Percentiles rank a stretch among this genome's conserved stretches.
Conservation (phyloP, 345 rosid genomes). For the Odontarrhena argentea region DNA sequence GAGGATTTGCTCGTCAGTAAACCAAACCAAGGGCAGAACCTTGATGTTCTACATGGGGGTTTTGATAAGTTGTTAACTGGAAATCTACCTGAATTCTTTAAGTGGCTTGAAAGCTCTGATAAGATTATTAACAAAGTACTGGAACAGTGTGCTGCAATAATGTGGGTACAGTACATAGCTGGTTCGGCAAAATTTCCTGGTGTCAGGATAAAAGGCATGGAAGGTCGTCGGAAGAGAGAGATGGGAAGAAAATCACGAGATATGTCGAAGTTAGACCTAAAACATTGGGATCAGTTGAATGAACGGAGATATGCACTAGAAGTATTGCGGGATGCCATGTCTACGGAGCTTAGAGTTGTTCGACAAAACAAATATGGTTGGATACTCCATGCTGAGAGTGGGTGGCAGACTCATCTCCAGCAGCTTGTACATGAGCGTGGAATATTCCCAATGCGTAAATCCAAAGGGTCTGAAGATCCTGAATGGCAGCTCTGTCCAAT, state of each 20-base stretch:
- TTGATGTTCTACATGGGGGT: conserved; percentile 91
- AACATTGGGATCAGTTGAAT: conserved; percentile 93
- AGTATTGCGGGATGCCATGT: conserved; percentile 91
- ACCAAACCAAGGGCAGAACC: conserved; percentile 76
- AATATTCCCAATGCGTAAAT: conserved; percentile 77
- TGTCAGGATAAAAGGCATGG: conserved; percentile 89
- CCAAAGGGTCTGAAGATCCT: conserved; percentile 61
- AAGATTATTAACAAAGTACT: conserved; percentile 74
- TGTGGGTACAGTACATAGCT: conserved; percentile 94
- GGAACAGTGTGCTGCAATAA: conserved; percentile 95
- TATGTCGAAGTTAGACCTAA: conserved; percentile 69
- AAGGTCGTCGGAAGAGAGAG: conserved; percentile 92
- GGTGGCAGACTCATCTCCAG: conserved; percentile 97
- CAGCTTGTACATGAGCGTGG: conserved; percentile 99
- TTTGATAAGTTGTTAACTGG: conserved; percentile 91
- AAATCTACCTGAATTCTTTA: conserved; percentile 69
- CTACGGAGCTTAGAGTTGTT: conserved; percentile 97
- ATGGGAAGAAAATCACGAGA: conserved; percentile 92
- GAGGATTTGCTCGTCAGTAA: conserved; percentile 93
- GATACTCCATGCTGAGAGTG: conserved; percentile 99
- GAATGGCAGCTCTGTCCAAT: conserved; percentile 99
- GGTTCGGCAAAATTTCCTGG: conserved; percentile 97
- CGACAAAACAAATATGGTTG: conserved; percentile 99
- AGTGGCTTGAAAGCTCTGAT: conserved; percentile 86
- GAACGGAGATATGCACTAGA: conserved; percentile 97